Base-by-base conservation (phyloP, 352 stramenopile species). In the Phytophthora macrochlamydospora region DNA sequence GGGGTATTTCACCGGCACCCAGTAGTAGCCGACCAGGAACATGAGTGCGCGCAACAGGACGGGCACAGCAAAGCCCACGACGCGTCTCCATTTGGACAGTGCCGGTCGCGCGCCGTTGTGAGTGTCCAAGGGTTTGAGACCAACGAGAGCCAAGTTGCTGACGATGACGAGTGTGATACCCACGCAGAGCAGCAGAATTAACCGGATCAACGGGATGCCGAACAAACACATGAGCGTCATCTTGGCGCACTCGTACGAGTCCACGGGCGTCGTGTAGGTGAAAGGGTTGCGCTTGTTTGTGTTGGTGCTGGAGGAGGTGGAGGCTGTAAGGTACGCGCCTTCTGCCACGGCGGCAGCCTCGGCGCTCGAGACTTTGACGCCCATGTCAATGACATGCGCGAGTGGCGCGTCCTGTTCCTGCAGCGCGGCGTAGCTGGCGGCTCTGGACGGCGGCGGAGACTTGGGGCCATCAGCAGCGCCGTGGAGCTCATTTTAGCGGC, bases 1-100 rank as follows among this genome's bases (percentile, higher is more conserved):
- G 12, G 79, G 79, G 40, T 75, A 67, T 37, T 66, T 81, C 24
- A 89, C 71, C 0, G 79, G 64, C 48, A 92, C 76, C 75, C 78
- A 92, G 71, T 92, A 84, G 68, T 85, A 92, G 4, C 83, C 83
- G 14, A 89, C 63, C 7, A 89, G 59, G 53, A 92, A 79, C 57
- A 92, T 76, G 5, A 84, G 50, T 6, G 67, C 53, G n/a, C 79
- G 79, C 7, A 84, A 62, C 38, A 90, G 50, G 33, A 78, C 73
- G 8, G 78, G 78, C 3, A 84, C 68, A 0, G 75, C 70, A 4
- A 54, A 52, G 18, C 75, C 62, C 1, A 79, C 55, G 32, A 83
- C 48, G 9, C 69, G 77, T 38, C 83, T 77, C 83, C 83, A 90
- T 0, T 7, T 45, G 0, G 83, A 69, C 32, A 92, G 60, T 43